phyloP scores from a whole-genome alignment of 768 basidiomycete species.

The Boletus rubroflammeus region DNA sequence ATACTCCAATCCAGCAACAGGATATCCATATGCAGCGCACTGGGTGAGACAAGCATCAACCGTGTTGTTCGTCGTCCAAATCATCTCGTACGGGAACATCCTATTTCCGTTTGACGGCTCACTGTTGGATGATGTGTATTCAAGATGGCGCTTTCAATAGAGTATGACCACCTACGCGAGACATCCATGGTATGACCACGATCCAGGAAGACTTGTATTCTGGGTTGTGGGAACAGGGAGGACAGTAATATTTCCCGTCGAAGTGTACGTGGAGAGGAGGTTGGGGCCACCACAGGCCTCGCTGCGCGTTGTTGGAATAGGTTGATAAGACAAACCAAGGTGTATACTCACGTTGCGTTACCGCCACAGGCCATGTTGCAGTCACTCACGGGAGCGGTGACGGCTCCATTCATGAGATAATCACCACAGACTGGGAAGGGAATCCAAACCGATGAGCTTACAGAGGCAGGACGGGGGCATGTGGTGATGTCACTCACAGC shows the following conservation, averaged over 20 bases:
- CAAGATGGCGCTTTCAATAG: not conserved
- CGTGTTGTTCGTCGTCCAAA: slow-evolving; percentile 59
- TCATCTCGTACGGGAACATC: slow-evolving; percentile 59
- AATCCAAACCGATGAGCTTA: not conserved
- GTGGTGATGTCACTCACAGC: slow-evolving; percentile 38
- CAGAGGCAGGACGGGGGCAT: not conserved
- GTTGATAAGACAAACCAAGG: not conserved
- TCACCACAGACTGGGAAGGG: slow-evolving; percentile 64
- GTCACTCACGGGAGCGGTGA: slow-evolving; percentile 40
- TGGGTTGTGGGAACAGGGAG: slow-evolving; percentile 57
- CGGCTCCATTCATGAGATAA: slow-evolving; percentile 58
- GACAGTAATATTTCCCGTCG: slow-evolving; percentile 46
- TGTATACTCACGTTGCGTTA: slow-evolving; percentile 49
- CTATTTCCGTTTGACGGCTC: slow-evolving; percentile 42
- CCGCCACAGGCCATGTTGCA: slow-evolving; percentile 80
- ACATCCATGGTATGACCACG: slow-evolving; percentile 67
- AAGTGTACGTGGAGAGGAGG: slow-evolving; percentile 66
- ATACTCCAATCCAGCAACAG: slow-evolving; percentile 67
- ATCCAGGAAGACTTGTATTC: slow-evolving; percentile 55
- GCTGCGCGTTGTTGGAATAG: slow-evolving; percentile 28
- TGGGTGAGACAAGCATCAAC: slow-evolving; percentile 61
- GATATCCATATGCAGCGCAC: slow-evolving; percentile 69
- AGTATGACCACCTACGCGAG: slow-evolving; percentile 43
- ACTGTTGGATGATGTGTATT: slow-evolving; percentile 29
- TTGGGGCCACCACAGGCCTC: slow-evolving; percentile 73